Evolutionary conservation across 2,329 filamentous ascomycete species (phyloP).

Genomic region (Ramichloridium luteum): DNA sequence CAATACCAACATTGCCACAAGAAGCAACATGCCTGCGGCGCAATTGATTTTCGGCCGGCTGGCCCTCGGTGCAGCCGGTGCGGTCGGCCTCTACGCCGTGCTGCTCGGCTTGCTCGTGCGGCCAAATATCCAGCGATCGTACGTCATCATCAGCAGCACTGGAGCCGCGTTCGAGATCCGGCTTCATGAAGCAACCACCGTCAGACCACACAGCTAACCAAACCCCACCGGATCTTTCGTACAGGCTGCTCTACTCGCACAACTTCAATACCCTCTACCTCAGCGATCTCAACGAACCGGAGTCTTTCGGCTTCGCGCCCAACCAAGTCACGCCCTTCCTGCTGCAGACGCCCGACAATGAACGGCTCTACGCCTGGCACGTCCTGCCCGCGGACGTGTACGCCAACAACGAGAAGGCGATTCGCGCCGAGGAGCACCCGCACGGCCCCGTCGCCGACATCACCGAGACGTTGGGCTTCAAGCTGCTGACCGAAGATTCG

Average conservation of each 20-base stretch:
- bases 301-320: slow-evolving; percentile 74
- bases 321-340: slow-evolving; percentile 84
- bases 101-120: slow-evolving; percentile 34
- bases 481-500: slow-evolving; percentile 39
- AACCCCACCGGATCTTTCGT: too few relatives aligned
- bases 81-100: slow-evolving; percentile 18
- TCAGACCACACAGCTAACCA: too few relatives aligned
- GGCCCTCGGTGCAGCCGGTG: slow-evolving; percentile 11
- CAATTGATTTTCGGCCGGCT: slow-evolving; percentile 7
- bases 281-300: slow-evolving; percentile 62
- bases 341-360: slow-evolving; percentile 60
- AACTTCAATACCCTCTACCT: slow-evolving; percentile 59
- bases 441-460: slow-evolving; percentile 32
- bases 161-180: too few relatives aligned
- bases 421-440: slow-evolving; percentile 38
- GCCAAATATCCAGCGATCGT: slow-evolving; percentile 71
- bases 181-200: too few relatives aligned
- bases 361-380: slow-evolving; percentile 81
- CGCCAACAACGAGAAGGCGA: slow-evolving; percentile 52
- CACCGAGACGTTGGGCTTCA: slow-evolving; percentile 37
- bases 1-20: slow-evolving; percentile 2
- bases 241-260: slow-evolving; percentile 80
- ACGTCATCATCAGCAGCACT: slow-evolving; percentile 33
- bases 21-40: slow-evolving; percentile 7
- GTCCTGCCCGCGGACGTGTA: slow-evolving; percentile 71